Conservation (phyloP, 2,329 filamentous ascomycete genomes). For the Hypoxylon sp. region DNA sequence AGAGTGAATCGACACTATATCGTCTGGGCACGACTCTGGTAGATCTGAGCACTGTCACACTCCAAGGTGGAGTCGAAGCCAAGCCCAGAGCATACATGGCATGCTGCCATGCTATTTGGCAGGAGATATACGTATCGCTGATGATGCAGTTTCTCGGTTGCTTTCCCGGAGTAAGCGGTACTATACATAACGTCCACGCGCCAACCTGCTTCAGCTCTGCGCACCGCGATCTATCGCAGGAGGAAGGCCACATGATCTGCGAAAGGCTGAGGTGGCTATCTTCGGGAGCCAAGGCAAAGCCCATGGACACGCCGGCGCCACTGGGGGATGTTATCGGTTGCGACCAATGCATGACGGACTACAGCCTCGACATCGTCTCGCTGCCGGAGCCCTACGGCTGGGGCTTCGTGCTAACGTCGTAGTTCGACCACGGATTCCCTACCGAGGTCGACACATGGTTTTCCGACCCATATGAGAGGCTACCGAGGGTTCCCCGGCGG, state of each 20-base stretch:
- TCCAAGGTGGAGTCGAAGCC: too few species aligned
- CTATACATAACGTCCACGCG: neutral
- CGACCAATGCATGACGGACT: slow-evolving; percentile 37
- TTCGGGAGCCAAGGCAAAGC: slow-evolving; percentile 5
- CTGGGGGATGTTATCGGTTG: slow-evolving; percentile 34
- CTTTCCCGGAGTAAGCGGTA: slow-evolving; percentile 22
- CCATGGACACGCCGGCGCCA: slow-evolving; percentile 22
- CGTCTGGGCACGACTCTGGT: slow-evolving; percentile 7
- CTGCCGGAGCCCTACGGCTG: slow-evolving; percentile 38
- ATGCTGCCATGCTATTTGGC: slow-evolving; percentile 37
- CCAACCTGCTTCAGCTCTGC: slow-evolving; percentile 29
- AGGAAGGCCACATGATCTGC: slow-evolving; percentile 32
- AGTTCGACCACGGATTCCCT: slow-evolving; percentile 39
- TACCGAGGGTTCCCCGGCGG: too few species aligned
- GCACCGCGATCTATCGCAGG: slow-evolving; percentile 25
- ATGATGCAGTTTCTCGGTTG: slow-evolving; percentile 19
- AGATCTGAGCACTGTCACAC: neutral
- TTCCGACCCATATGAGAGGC: too few species aligned
- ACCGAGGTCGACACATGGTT: slow-evolving; percentile 33
- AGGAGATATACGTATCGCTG: slow-evolving; percentile 10
- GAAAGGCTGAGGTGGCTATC: slow-evolving; percentile 28
- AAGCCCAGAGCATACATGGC: slow-evolving; percentile 25
- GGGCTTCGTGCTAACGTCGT: slow-evolving; percentile 39
- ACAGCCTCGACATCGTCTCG: slow-evolving; percentile 30
- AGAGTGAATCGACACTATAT: slow-evolving; percentile 32